These are phyloP conservation scores for Mucor irregularis DNA, from an alignment of 371 early-diverging fungal genomes.

Conservation along the genomic window DNA sequence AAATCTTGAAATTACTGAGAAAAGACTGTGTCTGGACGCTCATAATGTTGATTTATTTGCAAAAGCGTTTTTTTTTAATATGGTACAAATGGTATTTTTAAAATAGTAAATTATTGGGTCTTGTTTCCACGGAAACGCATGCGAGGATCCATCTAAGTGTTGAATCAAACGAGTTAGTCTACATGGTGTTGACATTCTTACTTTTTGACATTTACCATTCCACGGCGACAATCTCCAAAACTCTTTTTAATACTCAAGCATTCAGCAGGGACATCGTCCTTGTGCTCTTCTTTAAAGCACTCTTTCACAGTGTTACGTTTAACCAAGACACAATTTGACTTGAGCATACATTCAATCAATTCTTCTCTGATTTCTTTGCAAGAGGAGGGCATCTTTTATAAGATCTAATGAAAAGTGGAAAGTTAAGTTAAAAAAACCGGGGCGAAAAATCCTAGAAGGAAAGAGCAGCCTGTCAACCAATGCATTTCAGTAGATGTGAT, in stretches of 20 bases:
- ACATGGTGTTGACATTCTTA: not conserved
- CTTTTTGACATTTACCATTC: slow-evolving; percentile 52
- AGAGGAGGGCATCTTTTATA: slow-evolving; percentile 55
- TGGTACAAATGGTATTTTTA: slow-evolving; percentile 1
- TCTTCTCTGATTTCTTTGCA: slow-evolving; percentile 74
- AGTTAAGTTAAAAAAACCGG: too few species aligned
- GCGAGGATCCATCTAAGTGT: slow-evolving; percentile 47
- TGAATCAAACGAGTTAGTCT: too few species aligned
- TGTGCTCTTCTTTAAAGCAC: slow-evolving; percentile 66
- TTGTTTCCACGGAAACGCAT: slow-evolving; percentile 54
- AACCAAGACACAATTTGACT: slow-evolving; percentile 71
- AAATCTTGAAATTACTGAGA: not conserved
- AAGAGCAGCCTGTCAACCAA: too few species aligned
- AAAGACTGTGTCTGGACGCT: not conserved
- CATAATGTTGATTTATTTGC: not conserved
- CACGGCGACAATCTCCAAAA: slow-evolving; percentile 70
- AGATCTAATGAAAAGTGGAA: not conserved
- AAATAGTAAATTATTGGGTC: slow-evolving; percentile 30
- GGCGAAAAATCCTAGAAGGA: too few species aligned
- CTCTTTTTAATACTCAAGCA: slow-evolving; percentile 68
- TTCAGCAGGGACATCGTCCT: slow-evolving; percentile 58
- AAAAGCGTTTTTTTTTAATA: slow-evolving; percentile 1
- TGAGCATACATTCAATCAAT: slow-evolving; percentile 70
- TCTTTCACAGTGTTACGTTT: slow-evolving; percentile 66
- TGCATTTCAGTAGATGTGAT: too few species aligned